Conservation (phyloP, 2,329 filamentous ascomycete species). For the Xylariales sp. region DNA sequence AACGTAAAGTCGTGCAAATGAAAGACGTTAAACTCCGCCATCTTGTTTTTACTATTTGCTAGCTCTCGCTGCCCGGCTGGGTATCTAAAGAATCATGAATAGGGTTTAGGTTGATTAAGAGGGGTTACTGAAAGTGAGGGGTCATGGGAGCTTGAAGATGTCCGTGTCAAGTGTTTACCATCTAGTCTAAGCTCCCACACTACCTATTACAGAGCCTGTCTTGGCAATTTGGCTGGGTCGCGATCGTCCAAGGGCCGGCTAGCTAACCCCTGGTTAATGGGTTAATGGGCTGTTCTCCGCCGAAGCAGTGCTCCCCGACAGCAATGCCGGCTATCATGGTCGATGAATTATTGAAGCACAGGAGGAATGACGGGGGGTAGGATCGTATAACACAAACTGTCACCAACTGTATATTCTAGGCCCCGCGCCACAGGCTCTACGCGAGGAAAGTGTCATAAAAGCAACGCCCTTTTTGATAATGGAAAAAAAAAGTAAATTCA, state of each 20-base stretch:
- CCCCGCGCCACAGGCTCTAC: too few species aligned
- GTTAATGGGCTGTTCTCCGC: background rate
- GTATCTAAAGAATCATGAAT: background rate
- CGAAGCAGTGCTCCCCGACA: background rate
- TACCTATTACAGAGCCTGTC: background rate
- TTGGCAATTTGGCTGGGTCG: background rate
- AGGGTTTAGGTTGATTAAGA: background rate
- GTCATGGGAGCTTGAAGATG: background rate
- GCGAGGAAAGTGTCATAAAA: too few species aligned
- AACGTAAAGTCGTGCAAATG: constrained; percentile 74
- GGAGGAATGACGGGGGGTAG: too few species aligned
- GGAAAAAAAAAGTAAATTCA: too few species aligned
- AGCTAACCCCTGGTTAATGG: background rate
- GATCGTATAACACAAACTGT: too few species aligned
- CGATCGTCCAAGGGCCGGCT: too few species aligned
- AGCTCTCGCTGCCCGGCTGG: background rate
- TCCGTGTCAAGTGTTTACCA: background rate
- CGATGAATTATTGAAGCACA: too few species aligned
- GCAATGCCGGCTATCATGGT: background rate
- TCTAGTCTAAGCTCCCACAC: background rate
- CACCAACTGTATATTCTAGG: too few species aligned
- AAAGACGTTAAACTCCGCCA: constrained; percentile 51
- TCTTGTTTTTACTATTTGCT: background rate
- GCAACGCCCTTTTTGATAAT: too few species aligned
- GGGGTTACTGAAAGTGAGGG: background rate